These are phyloP conservation scores for Neolecta irregularis DNA, from an alignment of 1,139 yeast species.

Conservation along the genomic window DNA sequence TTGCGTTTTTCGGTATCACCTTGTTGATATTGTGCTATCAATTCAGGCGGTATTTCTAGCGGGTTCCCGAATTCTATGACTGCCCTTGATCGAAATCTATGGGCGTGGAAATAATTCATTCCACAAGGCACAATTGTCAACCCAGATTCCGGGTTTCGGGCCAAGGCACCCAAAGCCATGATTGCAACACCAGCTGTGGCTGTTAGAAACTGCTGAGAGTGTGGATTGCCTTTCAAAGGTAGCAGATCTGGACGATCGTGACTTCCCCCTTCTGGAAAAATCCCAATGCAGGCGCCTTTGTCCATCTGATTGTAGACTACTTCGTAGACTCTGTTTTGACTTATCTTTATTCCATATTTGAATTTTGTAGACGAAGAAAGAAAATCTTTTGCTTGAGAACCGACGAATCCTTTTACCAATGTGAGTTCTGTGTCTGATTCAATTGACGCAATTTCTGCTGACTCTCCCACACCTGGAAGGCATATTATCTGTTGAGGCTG, in stretches of 20 bases:
- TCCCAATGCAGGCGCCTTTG: slow-evolving; percentile 74
- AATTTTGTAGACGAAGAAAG: slow-evolving; percentile 24
- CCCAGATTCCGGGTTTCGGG: slow-evolving; percentile 45
- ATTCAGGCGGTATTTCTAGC: slow-evolving; percentile 46
- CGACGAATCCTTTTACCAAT: slow-evolving; percentile 60
- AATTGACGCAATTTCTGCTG: slow-evolving; percentile 52
- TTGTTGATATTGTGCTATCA: slow-evolving; percentile 45
- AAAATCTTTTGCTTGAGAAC: slow-evolving; percentile 29
- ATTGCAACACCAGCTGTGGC: slow-evolving; percentile 85
- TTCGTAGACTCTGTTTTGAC: slow-evolving; percentile 69
- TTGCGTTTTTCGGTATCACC: slow-evolving; percentile 46
- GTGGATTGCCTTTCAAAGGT: slow-evolving; percentile 44
- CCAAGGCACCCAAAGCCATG: slow-evolving; percentile 91
- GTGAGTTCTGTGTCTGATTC: slow-evolving; percentile 57
- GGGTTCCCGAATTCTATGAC: slow-evolving; percentile 91
- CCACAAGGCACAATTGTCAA: slow-evolving; percentile 91
- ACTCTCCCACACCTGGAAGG: slow-evolving; percentile 66
- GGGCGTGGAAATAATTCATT: slow-evolving; percentile 92
- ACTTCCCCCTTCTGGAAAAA: slow-evolving; percentile 95
- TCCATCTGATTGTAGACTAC: slow-evolving; percentile 70
- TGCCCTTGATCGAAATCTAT: slow-evolving; percentile 85
- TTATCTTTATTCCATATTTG: slow-evolving; percentile 67
- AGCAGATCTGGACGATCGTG: slow-evolving; percentile 84
- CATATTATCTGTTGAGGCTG: slow-evolving; percentile 55
- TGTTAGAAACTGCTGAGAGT: background rate